Conservation (phyloP, 257 asterid species). For the Solanum megistacrolobum region DNA sequence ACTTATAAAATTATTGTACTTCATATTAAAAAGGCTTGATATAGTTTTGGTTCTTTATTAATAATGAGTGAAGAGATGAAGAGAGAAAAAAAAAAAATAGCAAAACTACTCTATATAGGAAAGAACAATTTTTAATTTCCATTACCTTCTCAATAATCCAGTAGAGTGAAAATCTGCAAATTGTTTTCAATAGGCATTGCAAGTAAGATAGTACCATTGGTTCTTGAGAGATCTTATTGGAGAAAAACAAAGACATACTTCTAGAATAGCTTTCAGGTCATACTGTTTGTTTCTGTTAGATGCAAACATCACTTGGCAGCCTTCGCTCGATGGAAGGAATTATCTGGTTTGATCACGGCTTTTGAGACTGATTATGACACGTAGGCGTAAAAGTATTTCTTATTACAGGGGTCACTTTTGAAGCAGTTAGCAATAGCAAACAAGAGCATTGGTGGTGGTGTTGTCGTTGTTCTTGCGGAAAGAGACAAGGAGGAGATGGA, state of each 20-base stretch:
- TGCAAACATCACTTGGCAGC: not conserved
- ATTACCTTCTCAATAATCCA: not conserved
- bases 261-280: not conserved
- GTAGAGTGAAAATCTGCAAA: not conserved
- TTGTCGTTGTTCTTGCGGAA: constrained; percentile 94
- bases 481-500: constrained; percentile 99
- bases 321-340: not conserved
- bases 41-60: not conserved
- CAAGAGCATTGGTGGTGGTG: constrained; percentile 95
- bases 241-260: not conserved
- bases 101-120: not conserved
- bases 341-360: not conserved
- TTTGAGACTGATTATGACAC: not conserved
- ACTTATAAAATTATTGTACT: not conserved
- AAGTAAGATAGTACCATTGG: not conserved
- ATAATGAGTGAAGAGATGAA: not conserved
- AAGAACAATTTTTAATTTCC: not conserved
- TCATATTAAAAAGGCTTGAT: not conserved
- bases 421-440: constrained; percentile 96
- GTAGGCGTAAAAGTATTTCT: not conserved
- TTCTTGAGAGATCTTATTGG: not conserved
- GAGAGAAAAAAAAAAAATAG: not conserved
- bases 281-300: not conserved
- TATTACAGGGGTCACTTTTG: constrained; percentile 79
- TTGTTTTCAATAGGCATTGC: not conserved